Evolutionary conservation across 2,329 filamentous ascomycete species (phyloP), one percentile per base, ranked within the genome.

Genomic region (Aspergillus costaricaensis): DNA sequence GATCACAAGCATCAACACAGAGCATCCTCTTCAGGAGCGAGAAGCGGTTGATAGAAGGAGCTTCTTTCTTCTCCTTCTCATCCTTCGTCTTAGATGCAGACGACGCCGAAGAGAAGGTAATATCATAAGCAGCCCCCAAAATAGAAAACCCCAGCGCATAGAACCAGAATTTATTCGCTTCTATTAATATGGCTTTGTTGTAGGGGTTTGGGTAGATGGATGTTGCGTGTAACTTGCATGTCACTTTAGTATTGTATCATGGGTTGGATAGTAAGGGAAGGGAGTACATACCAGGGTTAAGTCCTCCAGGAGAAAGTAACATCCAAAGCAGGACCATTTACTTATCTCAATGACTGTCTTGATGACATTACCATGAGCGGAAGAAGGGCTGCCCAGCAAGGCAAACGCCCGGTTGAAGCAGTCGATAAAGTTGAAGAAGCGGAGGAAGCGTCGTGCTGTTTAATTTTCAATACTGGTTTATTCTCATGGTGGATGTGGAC

Each of bases 111-210:
- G 51, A 15, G 10, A 25, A 47, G 65, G 62, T 1, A 14, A 73
- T 55, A 5, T 63, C 64, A 66, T 68, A 73, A 0, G 70, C 30
- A 10, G 66, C 63, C 0, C 70, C 69, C 2, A 82, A 44, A 0
- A 85, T 75, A 0, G 82, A 85, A 60, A 83, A 82, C 10, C 76
- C 76, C 21, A 91, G 76, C 0, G 83, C 83, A 41, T 87, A 84
- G 64, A 91, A 84, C 90, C 90, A 92, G 74, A 89, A 87, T 55
- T 86, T 83, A 75, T 90, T 86, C 0, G 84, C 85, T 74, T 91
- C 87, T 21, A 82, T 62, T 49, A 85, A 79, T 4, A 89, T 67
- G 25, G 63, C 67, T n/a, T 67, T 66, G 15, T 82, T 81, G 72
- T 78, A 82, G 0, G 71, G 50, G 14, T 15, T 6, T 4, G 47